Conservation (phyloP, 2,329 filamentous ascomycete species). For the Dothistroma septosporum region DNA sequence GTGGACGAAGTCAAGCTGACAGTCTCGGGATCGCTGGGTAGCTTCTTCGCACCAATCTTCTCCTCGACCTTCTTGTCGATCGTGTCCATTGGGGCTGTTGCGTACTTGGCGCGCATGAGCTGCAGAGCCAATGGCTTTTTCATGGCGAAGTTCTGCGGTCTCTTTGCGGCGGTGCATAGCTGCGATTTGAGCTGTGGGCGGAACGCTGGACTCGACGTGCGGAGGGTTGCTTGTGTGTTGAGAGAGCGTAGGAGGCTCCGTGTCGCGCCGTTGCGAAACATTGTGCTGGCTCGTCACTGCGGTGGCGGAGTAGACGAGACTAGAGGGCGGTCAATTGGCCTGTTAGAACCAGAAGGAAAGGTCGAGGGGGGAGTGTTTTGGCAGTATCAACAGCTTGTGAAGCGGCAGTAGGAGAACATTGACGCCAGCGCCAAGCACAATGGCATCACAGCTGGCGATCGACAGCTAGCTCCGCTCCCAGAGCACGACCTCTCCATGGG, state of each 20-base stretch:
- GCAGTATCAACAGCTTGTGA: background rate
- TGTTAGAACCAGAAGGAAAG: background rate
- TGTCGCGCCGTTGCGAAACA: constrained; percentile 45
- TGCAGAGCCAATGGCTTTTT: constrained; percentile 35
- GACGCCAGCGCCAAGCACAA: background rate
- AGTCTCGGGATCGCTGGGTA: constrained; percentile 57
- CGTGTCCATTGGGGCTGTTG: constrained; percentile 36
- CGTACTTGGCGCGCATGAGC: constrained; percentile 19
- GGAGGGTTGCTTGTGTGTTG: constrained; percentile 23
- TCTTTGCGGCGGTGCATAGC: constrained; percentile 38
- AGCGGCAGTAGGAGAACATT: background rate
- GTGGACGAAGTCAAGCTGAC: constrained; percentile 57
- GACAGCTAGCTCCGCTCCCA: too few relatives aligned
- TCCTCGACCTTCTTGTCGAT: constrained; percentile 57
- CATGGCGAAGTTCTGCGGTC: constrained; percentile 32
- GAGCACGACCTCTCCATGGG: too few relatives aligned
- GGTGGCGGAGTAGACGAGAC: background rate
- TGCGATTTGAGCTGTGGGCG: constrained; percentile 40
- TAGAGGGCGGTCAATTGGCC: constrained; percentile 7
- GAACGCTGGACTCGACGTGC: constrained; percentile 26
- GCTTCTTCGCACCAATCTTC: constrained; percentile 50
- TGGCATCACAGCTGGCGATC: background rate
- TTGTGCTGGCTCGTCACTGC: constrained; percentile 22
- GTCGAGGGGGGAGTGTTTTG: background rate
- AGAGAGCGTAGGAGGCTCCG: constrained; percentile 41